Percentiles rank a stretch among this genome's conserved stretches.
Conservation (phyloP, 345 rosid species). For the Anastatica hierochuntica region DNA sequence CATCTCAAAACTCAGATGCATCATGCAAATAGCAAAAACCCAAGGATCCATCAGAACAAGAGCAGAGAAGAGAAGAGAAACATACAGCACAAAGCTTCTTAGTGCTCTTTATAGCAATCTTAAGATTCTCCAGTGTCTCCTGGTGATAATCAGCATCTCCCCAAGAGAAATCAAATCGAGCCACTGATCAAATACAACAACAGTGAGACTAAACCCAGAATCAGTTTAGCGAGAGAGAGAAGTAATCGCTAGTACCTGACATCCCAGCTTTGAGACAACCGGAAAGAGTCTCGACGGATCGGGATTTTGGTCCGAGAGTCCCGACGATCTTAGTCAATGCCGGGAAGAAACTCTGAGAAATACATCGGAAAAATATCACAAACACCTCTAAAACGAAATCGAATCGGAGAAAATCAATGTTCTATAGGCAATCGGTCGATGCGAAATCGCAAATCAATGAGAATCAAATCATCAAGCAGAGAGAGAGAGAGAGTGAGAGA, state of each 20-base stretch:
- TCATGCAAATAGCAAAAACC: not conserved
- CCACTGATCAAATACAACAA: slow-evolving; percentile 39
- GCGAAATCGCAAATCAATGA: not conserved
- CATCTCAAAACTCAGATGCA: not conserved
- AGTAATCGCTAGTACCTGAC: slow-evolving; percentile 48
- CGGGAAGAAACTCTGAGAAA: slow-evolving; percentile 72
- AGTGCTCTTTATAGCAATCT: slow-evolving; percentile 62
- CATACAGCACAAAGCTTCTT: slow-evolving; percentile 88
- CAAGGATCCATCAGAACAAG: not conserved
- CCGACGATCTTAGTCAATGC: slow-evolving; percentile 98
- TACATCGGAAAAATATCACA: not conserved
- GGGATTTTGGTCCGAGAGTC: slow-evolving; percentile 78
- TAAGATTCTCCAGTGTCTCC: slow-evolving; percentile 73
- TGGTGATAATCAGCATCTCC: slow-evolving; percentile 70
- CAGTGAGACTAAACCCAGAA: not conserved
- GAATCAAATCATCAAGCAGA: not conserved
- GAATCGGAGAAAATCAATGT: not conserved
- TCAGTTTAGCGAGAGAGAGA: not conserved
- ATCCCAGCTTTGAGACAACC: slow-evolving; percentile 84
- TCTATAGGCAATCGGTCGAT: not conserved
- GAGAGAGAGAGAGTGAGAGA: not conserved
- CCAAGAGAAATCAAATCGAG: slow-evolving; percentile 91
- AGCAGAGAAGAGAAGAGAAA: not conserved
- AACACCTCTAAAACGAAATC: not conserved
- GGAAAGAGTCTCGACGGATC: slow-evolving; percentile 63